Conservation (phyloP, 73 alveolate species). For the Paraurostyla sp. region DNA sequence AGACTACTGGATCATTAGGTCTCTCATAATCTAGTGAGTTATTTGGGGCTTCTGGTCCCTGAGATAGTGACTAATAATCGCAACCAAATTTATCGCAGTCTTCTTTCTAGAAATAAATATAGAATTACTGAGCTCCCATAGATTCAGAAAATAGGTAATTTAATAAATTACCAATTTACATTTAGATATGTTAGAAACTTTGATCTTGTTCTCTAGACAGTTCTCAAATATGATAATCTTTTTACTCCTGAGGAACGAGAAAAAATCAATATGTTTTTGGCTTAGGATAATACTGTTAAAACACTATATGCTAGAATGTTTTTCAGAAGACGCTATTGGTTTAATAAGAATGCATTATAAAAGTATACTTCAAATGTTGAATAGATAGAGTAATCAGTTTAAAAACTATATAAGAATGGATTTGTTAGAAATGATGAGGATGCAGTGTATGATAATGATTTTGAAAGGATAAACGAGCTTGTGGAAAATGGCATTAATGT, state of each 20-base stretch:
- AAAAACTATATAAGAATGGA: constrained; percentile 19
- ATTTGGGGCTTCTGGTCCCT: too few relatives aligned
- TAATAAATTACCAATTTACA: not conserved
- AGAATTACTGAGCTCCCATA: not conserved
- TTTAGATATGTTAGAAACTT: constrained; percentile 36
- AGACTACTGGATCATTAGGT: not conserved
- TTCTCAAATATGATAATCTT: constrained; percentile 17
- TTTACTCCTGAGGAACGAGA: constrained; percentile 25
- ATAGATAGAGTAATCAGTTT: not conserved
- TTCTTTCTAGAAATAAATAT: not conserved
- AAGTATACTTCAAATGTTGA: constrained; percentile 24
- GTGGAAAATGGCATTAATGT: constrained; percentile 14
- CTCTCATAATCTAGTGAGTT: not conserved
- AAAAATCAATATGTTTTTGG: not conserved
- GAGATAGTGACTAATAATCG: too few relatives aligned
- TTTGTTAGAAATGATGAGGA: constrained; percentile 50
- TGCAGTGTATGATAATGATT: constrained; percentile 47
- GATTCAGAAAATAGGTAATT: constrained; percentile 16
- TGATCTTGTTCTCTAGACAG: constrained; percentile 19
- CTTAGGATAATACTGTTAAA: not conserved
- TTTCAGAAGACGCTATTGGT: constrained; percentile 66
- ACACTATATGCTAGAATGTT: constrained; percentile 63
- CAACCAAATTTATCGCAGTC: not conserved
- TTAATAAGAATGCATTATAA: not conserved
- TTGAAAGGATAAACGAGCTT: constrained; percentile 52